Conservation (phyloP, 495 filamentous ascomycete species). For the Diplogelasinospora grovesii region DNA sequence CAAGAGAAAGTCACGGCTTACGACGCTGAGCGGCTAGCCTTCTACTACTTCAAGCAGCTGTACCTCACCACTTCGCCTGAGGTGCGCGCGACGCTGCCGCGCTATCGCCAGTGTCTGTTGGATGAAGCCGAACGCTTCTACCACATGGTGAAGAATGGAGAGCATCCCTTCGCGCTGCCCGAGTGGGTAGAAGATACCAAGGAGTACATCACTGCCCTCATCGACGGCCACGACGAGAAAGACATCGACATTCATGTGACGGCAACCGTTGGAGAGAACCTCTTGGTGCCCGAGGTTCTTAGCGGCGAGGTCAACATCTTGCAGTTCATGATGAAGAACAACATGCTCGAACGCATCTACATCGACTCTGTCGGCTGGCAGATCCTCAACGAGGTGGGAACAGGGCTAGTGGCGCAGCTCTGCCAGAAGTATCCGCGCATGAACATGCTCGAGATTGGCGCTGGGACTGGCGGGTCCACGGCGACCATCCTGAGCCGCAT, state of each 20-base stretch:
- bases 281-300: slow-evolving; percentile 18
- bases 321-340: slow-evolving; percentile 34
- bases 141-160: not conserved
- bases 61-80: no score
- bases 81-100: no score
- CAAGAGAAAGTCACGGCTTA: no score
- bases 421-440: slow-evolving; percentile 36
- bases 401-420: slow-evolving; percentile 27
- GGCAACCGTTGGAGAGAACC: slow-evolving; percentile 26
- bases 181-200: slow-evolving; percentile 9
- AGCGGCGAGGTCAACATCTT: slow-evolving; percentile 28
- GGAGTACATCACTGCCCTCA: not conserved
- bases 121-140: slow-evolving; percentile 7
- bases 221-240: slow-evolving; percentile 3
- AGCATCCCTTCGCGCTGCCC: slow-evolving; percentile 4
- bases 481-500: slow-evolving; percentile 8
- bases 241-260: slow-evolving; percentile 12
- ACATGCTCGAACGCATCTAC: slow-evolving; percentile 36
- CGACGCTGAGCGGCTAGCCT: no score
- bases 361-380: slow-evolving; percentile 19
- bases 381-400: slow-evolving; percentile 14
- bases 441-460: slow-evolving; percentile 43
- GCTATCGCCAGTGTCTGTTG: slow-evolving; percentile 5
- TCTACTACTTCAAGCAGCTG: no score
- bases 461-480: slow-evolving; percentile 34